A percentile compares a stretch with the other conserved stretches of the same genome.
Conservation (phyloP, 73 alveolate genomes). For the Paramecium octaurelia region DNA sequence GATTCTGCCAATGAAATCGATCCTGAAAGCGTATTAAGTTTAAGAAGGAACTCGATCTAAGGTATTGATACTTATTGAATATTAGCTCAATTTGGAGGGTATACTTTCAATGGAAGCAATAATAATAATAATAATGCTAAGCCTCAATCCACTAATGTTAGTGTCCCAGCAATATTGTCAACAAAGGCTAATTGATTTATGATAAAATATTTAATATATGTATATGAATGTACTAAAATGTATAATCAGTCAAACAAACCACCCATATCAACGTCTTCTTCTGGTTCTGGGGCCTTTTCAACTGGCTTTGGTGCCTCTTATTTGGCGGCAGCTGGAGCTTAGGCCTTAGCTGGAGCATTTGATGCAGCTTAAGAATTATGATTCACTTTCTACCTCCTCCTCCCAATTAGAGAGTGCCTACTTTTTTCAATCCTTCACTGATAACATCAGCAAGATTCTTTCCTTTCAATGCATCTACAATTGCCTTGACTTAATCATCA, state of each 20-base stretch:
- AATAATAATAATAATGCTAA: not conserved
- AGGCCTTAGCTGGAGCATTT: not conserved
- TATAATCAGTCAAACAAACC: constrained; percentile 86
- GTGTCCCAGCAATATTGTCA: constrained; percentile 11
- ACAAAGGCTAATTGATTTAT: constrained; percentile 20
- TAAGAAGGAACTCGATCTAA: constrained; percentile 69
- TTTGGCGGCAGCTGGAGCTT: constrained; percentile 44
- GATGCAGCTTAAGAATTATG: not conserved
- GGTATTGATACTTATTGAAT: constrained; percentile 31
- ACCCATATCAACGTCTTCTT: constrained; percentile 92
- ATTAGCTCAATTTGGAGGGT: not conserved
- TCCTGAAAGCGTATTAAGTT: constrained; percentile 49
- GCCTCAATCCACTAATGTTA: constrained; percentile 5
- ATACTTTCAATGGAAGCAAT: not conserved
- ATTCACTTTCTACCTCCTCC: not conserved
- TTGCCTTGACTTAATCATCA: not conserved
- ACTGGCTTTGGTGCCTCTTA: constrained; percentile 34
- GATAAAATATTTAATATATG: not conserved
- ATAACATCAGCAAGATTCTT: constrained; percentile 24
- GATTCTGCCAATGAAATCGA: constrained; percentile 48
- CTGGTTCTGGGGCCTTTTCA: constrained; percentile 75
- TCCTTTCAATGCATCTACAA: constrained; percentile 6
- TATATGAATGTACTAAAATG: constrained; percentile 23
- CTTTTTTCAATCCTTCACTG: constrained; percentile 27
- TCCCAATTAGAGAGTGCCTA: not conserved